Conservation (phyloP, 106 monocot species). For the Dendrobium officinale region DNA sequence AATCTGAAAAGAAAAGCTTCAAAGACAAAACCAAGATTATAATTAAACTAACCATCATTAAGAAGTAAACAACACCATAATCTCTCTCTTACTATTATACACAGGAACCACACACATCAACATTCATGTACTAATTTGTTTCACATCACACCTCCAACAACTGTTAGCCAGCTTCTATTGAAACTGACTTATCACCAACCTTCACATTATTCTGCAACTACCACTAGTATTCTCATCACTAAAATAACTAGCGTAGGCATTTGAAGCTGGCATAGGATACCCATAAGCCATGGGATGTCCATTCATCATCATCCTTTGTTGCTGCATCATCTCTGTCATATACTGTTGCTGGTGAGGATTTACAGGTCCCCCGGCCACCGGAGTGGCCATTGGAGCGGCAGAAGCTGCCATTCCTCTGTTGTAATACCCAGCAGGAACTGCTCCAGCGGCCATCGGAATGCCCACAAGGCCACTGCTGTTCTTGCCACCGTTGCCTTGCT, state of each 20-base stretch:
- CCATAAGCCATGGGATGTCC: background rate
- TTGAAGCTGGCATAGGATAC: background rate
- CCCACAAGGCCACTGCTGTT: background rate
- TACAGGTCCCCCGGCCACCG: background rate
- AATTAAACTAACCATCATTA: too few species aligned
- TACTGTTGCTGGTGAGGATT: background rate
- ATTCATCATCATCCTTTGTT: slow-evolving; percentile 1
- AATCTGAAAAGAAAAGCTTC: too few species aligned
- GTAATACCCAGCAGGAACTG: too few species aligned
- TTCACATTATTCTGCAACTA: background rate
- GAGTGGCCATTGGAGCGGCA: background rate
- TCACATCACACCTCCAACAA: background rate
- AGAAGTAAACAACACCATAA: background rate
- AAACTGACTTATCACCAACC: background rate
- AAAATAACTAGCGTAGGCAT: background rate
- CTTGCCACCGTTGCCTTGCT: background rate
- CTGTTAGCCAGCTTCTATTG: background rate
- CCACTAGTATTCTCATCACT: background rate
- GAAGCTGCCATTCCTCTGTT: background rate
- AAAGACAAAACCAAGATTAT: too few species aligned
- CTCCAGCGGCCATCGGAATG: background rate
- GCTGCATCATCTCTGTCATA: background rate
- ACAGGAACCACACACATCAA: background rate
- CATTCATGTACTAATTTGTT: too few species aligned
- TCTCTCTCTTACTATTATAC: background rate